These are phyloP conservation scores for Ochetophila trinervis DNA, from an alignment of 306 rosid species.

Conservation along the genomic window DNA sequence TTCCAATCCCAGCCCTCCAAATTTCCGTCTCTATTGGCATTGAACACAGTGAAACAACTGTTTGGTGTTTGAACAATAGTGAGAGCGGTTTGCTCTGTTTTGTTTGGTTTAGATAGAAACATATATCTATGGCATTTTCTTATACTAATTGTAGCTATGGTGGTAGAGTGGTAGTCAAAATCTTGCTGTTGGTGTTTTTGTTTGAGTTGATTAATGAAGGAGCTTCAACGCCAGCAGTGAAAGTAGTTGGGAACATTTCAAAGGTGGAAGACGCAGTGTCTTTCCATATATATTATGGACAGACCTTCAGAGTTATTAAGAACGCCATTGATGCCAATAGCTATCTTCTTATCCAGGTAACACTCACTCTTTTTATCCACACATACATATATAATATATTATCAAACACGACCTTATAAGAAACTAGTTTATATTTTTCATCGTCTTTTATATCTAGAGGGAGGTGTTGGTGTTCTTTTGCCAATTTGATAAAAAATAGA, in stretches of 20 bases:
- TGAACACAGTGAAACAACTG: no score
- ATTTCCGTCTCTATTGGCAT: no score
- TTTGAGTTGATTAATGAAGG: slow-evolving; percentile 23
- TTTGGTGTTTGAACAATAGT: not conserved
- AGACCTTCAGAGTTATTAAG: slow-evolving; percentile 89
- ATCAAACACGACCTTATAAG: no score
- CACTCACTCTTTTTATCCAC: no score
- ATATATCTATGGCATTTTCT: slow-evolving; percentile 30
- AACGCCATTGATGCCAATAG: slow-evolving; percentile 80
- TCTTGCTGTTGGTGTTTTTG: slow-evolving; percentile 27
- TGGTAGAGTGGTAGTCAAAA: slow-evolving; percentile 28
- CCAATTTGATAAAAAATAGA: no score
- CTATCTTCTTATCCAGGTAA: slow-evolving; percentile 95
- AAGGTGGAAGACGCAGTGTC: slow-evolving; percentile 77
- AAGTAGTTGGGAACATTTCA: slow-evolving; percentile 50
- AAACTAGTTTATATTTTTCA: no score
- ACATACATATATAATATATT: no score
- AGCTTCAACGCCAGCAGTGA: slow-evolving; percentile 32
- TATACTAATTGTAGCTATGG: not conserved
- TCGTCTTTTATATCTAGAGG: no score
- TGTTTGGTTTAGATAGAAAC: not conserved
- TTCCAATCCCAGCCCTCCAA: slow-evolving; percentile 10
- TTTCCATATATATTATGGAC: slow-evolving; percentile 85
- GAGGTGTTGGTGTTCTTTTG: no score
- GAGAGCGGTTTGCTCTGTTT: not conserved